Percentiles rank a stretch among this genome's conserved stretches.
These are phyloP conservation scores for Candida arabinofermentans DNA, from an alignment of 805 yeast genomes.

Conservation along the genomic window DNA sequence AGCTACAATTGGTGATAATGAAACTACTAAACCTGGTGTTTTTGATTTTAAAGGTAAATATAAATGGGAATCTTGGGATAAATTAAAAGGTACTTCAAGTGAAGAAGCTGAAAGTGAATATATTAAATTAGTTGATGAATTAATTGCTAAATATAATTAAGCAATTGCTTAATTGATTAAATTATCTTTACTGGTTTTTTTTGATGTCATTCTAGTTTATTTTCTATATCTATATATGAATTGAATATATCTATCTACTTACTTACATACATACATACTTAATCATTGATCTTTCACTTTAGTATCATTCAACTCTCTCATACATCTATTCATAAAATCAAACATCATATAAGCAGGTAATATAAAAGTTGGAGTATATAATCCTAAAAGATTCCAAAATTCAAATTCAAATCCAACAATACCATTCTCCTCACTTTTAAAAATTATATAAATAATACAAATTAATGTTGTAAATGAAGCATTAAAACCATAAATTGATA, in stretches of 20 bases:
- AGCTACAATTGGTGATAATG: slow-evolving; percentile 95
- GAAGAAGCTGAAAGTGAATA: slow-evolving; percentile 88
- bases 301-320: slow-evolving; percentile 1
- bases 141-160: slow-evolving; percentile 48
- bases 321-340: slow-evolving; percentile 35
- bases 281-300: slow-evolving; percentile 1
- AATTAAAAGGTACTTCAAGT: slow-evolving; percentile 76
- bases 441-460: slow-evolving; percentile 54
- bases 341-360: slow-evolving; percentile 57
- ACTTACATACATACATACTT: neutral
- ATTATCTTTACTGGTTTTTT: neutral
- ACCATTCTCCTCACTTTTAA: slow-evolving; percentile 35
- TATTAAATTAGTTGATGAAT: slow-evolving; percentile 62
- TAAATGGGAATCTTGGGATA: slow-evolving; percentile 98
- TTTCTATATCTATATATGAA: neutral
- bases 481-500: slow-evolving; percentile 72
- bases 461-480: slow-evolving; percentile 77
- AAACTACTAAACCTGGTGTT: slow-evolving; percentile 81
- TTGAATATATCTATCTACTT: too few relatives aligned
- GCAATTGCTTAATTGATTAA: too few relatives aligned
- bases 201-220: neutral
- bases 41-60: slow-evolving; percentile 93
- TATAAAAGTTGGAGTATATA: slow-evolving; percentile 69
- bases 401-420: slow-evolving; percentile 35
- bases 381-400: slow-evolving; percentile 38